Conservation (phyloP, 345 rosid species). For the Populus simonii region DNA sequence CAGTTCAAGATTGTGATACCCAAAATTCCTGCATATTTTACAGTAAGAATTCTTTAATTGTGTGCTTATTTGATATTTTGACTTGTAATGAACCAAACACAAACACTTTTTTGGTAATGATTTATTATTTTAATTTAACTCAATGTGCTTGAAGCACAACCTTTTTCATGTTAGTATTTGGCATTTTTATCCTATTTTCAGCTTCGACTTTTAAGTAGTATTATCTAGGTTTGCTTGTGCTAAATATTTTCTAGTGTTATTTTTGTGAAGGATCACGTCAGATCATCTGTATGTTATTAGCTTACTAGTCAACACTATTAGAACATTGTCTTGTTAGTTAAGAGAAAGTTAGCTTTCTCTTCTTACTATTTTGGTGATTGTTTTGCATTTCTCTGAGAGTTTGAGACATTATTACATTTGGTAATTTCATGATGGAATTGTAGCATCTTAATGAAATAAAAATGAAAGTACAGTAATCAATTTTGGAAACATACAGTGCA, state of each 20-base stretch:
- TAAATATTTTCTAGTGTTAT: not conserved
- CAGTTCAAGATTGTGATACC: conserved; percentile 87
- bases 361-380: not conserved
- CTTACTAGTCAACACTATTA: not conserved
- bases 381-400: not conserved
- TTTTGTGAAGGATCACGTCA: not conserved
- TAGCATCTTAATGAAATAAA: not conserved
- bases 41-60: conserved; percentile 44
- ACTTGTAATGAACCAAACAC: not conserved
- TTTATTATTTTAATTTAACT: not conserved
- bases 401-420: not conserved
- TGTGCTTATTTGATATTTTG: not conserved
- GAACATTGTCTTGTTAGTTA: not conserved
- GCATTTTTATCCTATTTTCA: not conserved
- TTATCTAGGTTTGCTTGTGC: not conserved
- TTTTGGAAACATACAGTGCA: not conserved
- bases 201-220: not conserved
- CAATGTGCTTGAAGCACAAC: too few species aligned
- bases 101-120: too few species aligned
- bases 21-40: conserved; percentile 91
- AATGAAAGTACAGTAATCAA: not conserved
- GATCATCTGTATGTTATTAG: not conserved
- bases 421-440: not conserved
- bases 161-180: too few species aligned
- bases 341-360: not conserved